These are phyloP conservation scores for Sporobolus alterniflorus DNA, from an alignment of 202 grass and related monocot genomes.

Conservation along the genomic window DNA sequence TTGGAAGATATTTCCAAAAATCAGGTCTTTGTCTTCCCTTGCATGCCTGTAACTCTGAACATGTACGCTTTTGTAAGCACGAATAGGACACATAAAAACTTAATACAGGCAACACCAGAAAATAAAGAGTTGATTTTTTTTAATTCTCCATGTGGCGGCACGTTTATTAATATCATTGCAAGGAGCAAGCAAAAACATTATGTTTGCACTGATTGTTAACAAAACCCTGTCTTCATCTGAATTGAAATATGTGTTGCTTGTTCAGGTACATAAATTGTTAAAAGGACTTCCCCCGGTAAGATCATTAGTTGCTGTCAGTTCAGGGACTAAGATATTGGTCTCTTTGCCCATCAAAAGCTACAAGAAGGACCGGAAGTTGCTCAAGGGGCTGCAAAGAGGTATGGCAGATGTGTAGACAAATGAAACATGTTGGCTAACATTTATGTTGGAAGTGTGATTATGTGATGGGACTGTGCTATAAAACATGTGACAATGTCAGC, in stretches of 20 bases:
- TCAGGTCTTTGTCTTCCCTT: conserved; percentile 67
- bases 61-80: conserved; percentile 20
- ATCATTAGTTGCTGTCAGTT: conserved; percentile 91
- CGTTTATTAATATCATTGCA: background rate
- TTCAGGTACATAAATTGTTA: conserved; percentile 93
- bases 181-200: background rate
- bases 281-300: conserved; percentile 93
- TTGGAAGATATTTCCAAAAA: conserved; percentile 98
- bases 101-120: background rate
- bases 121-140: conserved; percentile 9
- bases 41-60: conserved; percentile 24
- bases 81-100: background rate
- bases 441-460: conserved; percentile 34
- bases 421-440: conserved; percentile 12
- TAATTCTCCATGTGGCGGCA: background rate
- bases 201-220: conserved; percentile 1
- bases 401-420: conserved; percentile 28
- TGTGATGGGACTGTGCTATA: conserved; percentile 5
- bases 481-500: conserved; percentile 4
- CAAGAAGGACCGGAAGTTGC: conserved; percentile 93
- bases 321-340: conserved; percentile 91
- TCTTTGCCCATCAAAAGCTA: conserved; percentile 93
- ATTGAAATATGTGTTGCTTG: conserved; percentile 33
- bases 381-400: conserved; percentile 99
- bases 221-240: conserved; percentile 5